Conservation (phyloP, 2,329 filamentous ascomycete genomes). For the Metarhizium album region DNA sequence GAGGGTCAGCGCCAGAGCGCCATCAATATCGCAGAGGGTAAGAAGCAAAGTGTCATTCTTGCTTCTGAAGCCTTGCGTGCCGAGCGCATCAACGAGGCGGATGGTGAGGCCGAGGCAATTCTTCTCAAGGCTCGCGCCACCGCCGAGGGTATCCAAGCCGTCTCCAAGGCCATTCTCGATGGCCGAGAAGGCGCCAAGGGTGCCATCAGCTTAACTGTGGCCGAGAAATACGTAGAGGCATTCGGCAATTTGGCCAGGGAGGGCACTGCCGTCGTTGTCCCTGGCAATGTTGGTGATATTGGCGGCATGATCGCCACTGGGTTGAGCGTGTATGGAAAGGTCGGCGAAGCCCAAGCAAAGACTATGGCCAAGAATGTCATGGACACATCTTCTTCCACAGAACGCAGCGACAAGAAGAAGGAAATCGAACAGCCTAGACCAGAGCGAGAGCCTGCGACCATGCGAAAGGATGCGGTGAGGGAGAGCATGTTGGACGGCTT, state of each 20-base stretch:
- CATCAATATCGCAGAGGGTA: conserved; percentile 97
- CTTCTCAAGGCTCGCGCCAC: conserved; percentile 76
- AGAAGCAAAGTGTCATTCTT: conserved; percentile 93
- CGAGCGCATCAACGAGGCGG: conserved; percentile 87
- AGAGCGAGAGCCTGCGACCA: conserved; percentile 8
- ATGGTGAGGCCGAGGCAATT: conserved; percentile 91
- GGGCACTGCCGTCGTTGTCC: conserved; percentile 89
- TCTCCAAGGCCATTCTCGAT: conserved; percentile 62
- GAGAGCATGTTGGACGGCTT: conserved; percentile 31
- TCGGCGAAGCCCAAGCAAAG: conserved; percentile 68
- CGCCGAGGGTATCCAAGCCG: conserved; percentile 76
- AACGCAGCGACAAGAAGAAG: conserved; percentile 9
- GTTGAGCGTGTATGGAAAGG: conserved; percentile 90
- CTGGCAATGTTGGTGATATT: conserved; percentile 93
- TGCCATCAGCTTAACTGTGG: conserved; percentile 78
- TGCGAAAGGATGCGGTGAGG: conserved; percentile 20
- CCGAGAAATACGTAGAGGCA: conserved; percentile 96
- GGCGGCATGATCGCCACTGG: conserved; percentile 94
- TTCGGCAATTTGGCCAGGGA: conserved; percentile 90
- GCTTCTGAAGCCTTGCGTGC: conserved; percentile 84
- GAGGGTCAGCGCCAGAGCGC: conserved; percentile 95
- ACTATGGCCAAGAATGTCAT: conserved; percentile 46
- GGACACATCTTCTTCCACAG: conserved; percentile 14
- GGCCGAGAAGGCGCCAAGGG: conserved; percentile 68
- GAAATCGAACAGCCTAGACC: conserved; percentile 10